These are phyloP conservation scores for Xerocomus amazonicus DNA, from an alignment of 1,284 basidiomycete genomes.

Conservation along the genomic window DNA sequence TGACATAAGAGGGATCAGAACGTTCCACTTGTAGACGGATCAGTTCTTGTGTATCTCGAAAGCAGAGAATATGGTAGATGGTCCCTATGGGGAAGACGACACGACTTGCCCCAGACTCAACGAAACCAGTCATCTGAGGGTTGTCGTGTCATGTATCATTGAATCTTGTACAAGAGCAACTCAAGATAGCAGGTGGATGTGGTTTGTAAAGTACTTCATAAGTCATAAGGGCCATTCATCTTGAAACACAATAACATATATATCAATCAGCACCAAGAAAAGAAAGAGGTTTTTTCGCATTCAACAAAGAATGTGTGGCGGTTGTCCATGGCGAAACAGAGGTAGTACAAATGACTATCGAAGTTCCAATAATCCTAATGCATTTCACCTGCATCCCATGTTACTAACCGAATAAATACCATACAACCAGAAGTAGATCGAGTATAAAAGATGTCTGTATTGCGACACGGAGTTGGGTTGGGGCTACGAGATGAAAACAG, in stretches of 20 bases:
- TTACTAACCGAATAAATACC: constrained; percentile 7
- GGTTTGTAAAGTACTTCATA: no score
- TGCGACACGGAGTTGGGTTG: constrained; percentile 11
- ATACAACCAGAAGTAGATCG: background rate
- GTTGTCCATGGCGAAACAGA: constrained; percentile 5
- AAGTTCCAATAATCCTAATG: constrained; percentile 10
- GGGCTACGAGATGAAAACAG: constrained; percentile 5
- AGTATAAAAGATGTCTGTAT: constrained; percentile 9
- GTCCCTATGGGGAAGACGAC: no score
- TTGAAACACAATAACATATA: background rate
- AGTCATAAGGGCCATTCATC: no score
- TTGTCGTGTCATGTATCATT: constrained; percentile 15
- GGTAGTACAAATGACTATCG: constrained; percentile 3
- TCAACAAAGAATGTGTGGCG: constrained; percentile 11
- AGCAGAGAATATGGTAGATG: constrained; percentile 11
- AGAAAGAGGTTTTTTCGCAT: constrained; percentile 9
- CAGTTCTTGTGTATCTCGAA: constrained; percentile 12
- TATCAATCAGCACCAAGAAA: no score
- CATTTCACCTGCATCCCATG: constrained; percentile 1
- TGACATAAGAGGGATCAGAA: background rate
- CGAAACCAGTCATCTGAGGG: no score
- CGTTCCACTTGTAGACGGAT: constrained; percentile 17
- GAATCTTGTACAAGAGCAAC: background rate
- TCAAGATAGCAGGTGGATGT: no score
- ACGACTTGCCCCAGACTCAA: no score